phyloP scores from a whole-genome alignment of 2,329 filamentous ascomycete genomes.

The Apiospora malaysiana region DNA sequence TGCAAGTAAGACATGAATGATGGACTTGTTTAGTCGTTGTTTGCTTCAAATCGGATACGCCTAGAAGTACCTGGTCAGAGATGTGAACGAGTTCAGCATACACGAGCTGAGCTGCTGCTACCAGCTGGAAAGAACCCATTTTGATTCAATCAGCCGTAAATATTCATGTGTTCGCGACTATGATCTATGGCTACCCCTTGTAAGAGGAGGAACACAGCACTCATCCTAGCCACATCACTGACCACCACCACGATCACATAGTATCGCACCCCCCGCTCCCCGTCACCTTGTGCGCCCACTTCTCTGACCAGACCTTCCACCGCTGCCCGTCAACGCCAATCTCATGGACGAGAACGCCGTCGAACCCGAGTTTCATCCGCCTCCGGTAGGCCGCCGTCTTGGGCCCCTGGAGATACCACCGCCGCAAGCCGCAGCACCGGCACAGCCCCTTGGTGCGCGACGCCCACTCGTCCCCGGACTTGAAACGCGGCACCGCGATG shows the following conservation, averaged over 20 bases:
- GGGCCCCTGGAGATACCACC: conserved; percentile 4
- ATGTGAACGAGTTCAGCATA: too few species aligned
- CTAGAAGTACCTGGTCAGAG: too few species aligned
- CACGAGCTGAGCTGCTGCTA: too few species aligned
- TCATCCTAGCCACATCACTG: too few species aligned
- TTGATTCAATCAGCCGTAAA: too few species aligned
- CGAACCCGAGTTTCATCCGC: not conserved
- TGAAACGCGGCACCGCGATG: not conserved
- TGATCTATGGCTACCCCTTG: too few species aligned
- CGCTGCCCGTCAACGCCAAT: not conserved
- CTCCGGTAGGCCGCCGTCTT: not conserved
- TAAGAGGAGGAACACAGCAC: too few species aligned
- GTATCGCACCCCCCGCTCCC: not conserved
- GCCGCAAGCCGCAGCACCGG: not conserved
- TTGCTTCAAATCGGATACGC: too few species aligned
- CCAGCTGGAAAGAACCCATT: too few species aligned
- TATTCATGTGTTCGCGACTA: too few species aligned
- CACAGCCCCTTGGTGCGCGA: not conserved
- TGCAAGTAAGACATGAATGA: too few species aligned
- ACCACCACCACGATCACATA: not conserved
- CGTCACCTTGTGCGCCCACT: not conserved
- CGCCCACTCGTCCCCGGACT: not conserved
- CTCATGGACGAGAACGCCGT: not conserved
- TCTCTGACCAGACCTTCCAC: not conserved
- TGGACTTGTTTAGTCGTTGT: too few species aligned